Evolutionary conservation across 768 basidiomycete species (phyloP).

Genomic region (Kwoniella sp.): DNA sequence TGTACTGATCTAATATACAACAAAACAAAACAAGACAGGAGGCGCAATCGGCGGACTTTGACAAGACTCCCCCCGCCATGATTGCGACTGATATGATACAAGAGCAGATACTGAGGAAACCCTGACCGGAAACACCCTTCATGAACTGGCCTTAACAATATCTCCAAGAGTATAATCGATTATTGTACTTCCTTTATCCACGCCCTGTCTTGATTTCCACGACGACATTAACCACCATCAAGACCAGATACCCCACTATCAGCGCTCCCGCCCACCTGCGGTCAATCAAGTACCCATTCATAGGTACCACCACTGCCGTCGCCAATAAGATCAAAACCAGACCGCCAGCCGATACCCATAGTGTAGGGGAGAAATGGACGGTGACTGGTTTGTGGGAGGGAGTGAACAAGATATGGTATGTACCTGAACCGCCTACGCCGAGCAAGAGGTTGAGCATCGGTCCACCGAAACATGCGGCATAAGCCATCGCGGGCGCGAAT

Average conservation of each 20-base stretch:
- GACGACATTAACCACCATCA: constrained; percentile 77
- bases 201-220: constrained; percentile 65
- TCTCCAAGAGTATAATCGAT: too few species aligned
- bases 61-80: too few species aligned
- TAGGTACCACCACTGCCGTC: constrained; percentile 80
- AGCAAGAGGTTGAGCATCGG: constrained; percentile 58
- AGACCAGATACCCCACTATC: constrained; percentile 68
- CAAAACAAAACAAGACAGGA: too few species aligned
- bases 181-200: too few species aligned
- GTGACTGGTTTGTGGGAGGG: constrained; percentile 66
- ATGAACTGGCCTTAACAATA: too few species aligned
- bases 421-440: constrained; percentile 88
- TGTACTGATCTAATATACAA: not conserved
- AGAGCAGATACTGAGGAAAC: too few species aligned
- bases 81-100: too few species aligned
- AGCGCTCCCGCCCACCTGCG: constrained; percentile 79
- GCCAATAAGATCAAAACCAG: constrained; percentile 72
- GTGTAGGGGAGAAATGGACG: constrained; percentile 76
- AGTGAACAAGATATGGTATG: constrained; percentile 69
- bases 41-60: too few species aligned
- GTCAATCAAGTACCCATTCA: constrained; percentile 78
- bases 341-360: constrained; percentile 79
- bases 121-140: too few species aligned
- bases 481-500: constrained; percentile 55
- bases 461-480: constrained; percentile 54